phyloP scores from a whole-genome alignment of 257 asterid genomes.

The Nicotiana attenuata region DNA sequence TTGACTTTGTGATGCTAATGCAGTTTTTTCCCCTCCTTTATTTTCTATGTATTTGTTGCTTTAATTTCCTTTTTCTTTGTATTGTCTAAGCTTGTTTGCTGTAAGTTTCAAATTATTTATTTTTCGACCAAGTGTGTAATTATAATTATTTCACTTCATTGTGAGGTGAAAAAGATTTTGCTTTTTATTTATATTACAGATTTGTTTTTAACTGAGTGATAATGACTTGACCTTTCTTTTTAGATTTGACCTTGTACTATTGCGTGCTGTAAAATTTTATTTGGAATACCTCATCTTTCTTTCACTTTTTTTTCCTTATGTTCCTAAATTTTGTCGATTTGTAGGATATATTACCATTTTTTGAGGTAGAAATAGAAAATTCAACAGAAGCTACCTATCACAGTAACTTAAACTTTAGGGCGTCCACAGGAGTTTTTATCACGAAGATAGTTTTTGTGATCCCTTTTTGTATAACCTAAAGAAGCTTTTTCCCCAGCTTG shows the following conservation, averaged over 20 bases:
- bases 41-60: neutral
- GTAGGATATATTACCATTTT: too few species aligned
- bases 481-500: neutral
- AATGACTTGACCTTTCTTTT: neutral
- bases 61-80: neutral
- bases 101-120: neutral
- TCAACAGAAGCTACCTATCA: too few species aligned
- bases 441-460: too few species aligned
- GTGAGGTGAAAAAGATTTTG: neutral
- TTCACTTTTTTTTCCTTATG: too few species aligned
- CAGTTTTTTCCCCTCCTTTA: neutral
- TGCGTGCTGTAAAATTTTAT: too few species aligned
- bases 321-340: too few species aligned
- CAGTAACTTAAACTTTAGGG: too few species aligned
- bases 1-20: too few species aligned
- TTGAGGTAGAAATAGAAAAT: too few species aligned
- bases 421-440: too few species aligned
- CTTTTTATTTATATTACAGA: neutral
- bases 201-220: neutral
- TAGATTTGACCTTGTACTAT: neutral
- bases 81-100: neutral
- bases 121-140: neutral
- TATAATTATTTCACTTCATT: neutral
- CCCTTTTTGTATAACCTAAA: neutral
- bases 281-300: too few species aligned